phyloP scores from a whole-genome alignment of 805 yeast species.

The Maudiozyma barnettii region DNA sequence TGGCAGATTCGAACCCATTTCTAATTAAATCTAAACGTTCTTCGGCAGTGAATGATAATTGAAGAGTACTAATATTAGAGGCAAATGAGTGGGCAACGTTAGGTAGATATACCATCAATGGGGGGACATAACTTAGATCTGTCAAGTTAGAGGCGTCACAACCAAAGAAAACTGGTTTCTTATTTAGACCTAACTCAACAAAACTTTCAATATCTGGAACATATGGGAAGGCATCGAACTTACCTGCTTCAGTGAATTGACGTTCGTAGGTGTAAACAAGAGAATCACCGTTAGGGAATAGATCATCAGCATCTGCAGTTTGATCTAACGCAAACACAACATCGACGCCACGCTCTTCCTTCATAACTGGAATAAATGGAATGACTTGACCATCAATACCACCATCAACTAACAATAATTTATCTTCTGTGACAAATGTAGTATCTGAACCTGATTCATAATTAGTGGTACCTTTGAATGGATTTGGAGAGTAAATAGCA shows the following conservation, averaged over 20 bases:
- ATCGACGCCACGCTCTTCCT: slow-evolving; percentile 50
- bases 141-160: slow-evolving; percentile 62
- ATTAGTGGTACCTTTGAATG: slow-evolving; percentile 42
- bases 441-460: slow-evolving; percentile 25
- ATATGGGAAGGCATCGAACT: slow-evolving; percentile 62
- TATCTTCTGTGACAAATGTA: slow-evolving; percentile 33
- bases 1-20: slow-evolving; percentile 68
- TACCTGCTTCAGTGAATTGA: slow-evolving; percentile 46
- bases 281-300: slow-evolving; percentile 64
- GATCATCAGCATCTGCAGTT: slow-evolving; percentile 51
- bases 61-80: slow-evolving; percentile 63
- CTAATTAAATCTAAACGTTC: slow-evolving; percentile 51
- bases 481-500: slow-evolving; percentile 66
- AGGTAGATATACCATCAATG: slow-evolving; percentile 65
- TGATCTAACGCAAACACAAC: slow-evolving; percentile 56
- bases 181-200: slow-evolving; percentile 47
- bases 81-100: slow-evolving; percentile 55
- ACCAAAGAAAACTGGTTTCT: slow-evolving; percentile 74
- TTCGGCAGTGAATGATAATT: slow-evolving; percentile 48
- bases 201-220: slow-evolving; percentile 66
- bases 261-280: slow-evolving; percentile 47
- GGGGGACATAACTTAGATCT: slow-evolving; percentile 48
- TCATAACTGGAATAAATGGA: slow-evolving; percentile 57
- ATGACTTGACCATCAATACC: slow-evolving; percentile 59
- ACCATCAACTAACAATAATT: slow-evolving; percentile 55